Evolutionary conservation across 257 asterid genomes (phyloP).

Genomic region (Jacaranda mimosifolia): DNA sequence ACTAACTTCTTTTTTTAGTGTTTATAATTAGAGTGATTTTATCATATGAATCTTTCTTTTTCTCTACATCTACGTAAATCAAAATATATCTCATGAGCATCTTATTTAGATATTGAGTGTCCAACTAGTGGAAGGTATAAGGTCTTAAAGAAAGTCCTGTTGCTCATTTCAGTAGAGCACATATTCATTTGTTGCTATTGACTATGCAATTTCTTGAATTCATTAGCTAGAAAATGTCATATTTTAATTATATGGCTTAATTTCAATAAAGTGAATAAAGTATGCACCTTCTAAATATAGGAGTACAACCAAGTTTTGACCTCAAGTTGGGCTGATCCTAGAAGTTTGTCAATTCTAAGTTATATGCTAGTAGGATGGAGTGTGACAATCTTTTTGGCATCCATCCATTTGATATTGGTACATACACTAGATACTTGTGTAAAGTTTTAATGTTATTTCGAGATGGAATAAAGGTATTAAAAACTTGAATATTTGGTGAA

Average conservation of each 20-base stretch:
- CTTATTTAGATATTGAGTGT: neutral
- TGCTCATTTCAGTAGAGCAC: constrained; percentile 3
- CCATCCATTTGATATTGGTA: constrained; percentile 93
- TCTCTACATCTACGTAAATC: neutral
- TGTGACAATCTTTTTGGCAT: constrained; percentile 75
- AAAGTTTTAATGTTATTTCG: neutral
- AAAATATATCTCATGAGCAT: constrained; percentile 2
- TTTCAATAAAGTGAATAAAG: constrained; percentile 5
- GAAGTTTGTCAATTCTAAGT: constrained; percentile 44
- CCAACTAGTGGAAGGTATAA: neutral
- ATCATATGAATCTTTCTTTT: neutral
- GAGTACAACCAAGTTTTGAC: constrained; percentile 54
- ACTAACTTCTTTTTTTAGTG: neutral
- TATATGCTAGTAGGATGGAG: constrained; percentile 59
- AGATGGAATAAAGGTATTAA: neutral
- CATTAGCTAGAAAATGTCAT: neutral
- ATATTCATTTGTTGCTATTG: neutral
- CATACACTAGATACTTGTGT: constrained; percentile 19
- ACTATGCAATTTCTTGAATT: constrained; percentile 4
- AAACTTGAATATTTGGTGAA: neutral
- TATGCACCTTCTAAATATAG: constrained; percentile 46
- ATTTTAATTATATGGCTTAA: constrained; percentile 1
- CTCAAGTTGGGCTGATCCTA: constrained; percentile 74
- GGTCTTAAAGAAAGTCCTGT: neutral
- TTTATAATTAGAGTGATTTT: neutral